Conservation (phyloP, 2,329 filamentous ascomycete genomes). For the Colletotrichum kahawae region DNA sequence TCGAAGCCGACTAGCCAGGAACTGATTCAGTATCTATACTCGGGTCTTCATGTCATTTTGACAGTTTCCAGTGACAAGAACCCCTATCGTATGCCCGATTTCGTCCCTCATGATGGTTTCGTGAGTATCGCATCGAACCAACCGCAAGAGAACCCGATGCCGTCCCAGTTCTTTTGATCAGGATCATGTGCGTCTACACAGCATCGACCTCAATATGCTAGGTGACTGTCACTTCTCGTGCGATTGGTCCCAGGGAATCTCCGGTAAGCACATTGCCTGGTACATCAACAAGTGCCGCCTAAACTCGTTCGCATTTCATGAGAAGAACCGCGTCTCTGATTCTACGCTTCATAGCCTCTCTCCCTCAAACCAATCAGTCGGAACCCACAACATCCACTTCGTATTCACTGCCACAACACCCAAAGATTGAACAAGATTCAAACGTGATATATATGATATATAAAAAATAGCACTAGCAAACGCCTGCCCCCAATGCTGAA, state of each 20-base stretch:
- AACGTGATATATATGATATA: background rate
- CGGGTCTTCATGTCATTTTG: background rate
- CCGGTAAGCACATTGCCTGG: too few relatives aligned
- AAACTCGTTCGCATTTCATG: background rate
- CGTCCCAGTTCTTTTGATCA: rapidly evolving
- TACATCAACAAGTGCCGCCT: background rate
- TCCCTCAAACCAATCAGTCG: background rate
- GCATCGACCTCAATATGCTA: too few relatives aligned
- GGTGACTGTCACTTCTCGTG: too few relatives aligned
- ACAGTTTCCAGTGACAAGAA: background rate
- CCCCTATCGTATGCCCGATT: background rate
- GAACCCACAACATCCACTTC: rapidly evolving
- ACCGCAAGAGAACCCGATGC: background rate
- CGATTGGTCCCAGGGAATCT: too few relatives aligned
- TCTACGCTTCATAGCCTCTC: background rate
- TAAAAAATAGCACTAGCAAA: background rate
- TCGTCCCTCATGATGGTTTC: background rate
- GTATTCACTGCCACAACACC: background rate
- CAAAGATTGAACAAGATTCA: background rate
- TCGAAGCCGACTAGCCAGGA: background rate
- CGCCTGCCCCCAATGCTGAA: conserved; percentile 2
- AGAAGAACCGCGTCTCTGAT: background rate
- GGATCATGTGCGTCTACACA: background rate
- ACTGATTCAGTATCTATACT: rapidly evolving
- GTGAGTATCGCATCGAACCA: background rate